Conservation (phyloP, 2,329 filamentous ascomycete genomes). For the Beauveria pseudobassiana region DNA sequence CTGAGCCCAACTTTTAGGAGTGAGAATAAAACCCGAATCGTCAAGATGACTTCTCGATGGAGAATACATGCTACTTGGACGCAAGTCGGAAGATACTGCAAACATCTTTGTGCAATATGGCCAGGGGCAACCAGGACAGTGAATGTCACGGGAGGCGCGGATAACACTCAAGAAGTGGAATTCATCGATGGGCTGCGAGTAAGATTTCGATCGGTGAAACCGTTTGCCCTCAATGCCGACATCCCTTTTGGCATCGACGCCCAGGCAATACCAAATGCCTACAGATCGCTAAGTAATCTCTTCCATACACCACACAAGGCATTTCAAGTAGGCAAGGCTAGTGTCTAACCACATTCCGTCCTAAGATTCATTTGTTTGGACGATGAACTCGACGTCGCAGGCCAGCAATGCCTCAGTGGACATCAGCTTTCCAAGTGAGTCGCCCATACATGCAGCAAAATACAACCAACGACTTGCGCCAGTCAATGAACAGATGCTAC, state of each 20-base stretch:
- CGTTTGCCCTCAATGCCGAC: conserved; percentile 8
- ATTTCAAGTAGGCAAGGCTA: background rate
- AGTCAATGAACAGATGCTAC: background rate
- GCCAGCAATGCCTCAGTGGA: background rate
- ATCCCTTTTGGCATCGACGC: background rate
- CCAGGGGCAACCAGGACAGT: conserved; percentile 22
- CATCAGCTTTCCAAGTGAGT: background rate
- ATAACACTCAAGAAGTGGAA: conserved; percentile 19
- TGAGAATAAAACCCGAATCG: conserved; percentile 25
- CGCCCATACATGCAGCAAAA: background rate
- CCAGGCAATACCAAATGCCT: background rate
- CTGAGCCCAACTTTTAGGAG: background rate
- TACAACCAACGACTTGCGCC: background rate
- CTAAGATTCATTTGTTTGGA: background rate
- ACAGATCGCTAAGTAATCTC: background rate
- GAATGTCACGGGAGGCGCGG: conserved; percentile 19
- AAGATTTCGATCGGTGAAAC: background rate
- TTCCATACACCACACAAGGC: background rate
- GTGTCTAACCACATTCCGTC: background rate
- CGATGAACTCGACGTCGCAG: background rate
- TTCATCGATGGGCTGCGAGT: conserved; percentile 23
- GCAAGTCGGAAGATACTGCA: conserved; percentile 18
- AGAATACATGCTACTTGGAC: conserved; percentile 24
- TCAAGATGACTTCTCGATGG: conserved; percentile 25
- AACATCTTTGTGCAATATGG: conserved; percentile 28